Conservation (phyloP, 768 basidiomycete genomes). For the Hypsizygus marmoreus region DNA sequence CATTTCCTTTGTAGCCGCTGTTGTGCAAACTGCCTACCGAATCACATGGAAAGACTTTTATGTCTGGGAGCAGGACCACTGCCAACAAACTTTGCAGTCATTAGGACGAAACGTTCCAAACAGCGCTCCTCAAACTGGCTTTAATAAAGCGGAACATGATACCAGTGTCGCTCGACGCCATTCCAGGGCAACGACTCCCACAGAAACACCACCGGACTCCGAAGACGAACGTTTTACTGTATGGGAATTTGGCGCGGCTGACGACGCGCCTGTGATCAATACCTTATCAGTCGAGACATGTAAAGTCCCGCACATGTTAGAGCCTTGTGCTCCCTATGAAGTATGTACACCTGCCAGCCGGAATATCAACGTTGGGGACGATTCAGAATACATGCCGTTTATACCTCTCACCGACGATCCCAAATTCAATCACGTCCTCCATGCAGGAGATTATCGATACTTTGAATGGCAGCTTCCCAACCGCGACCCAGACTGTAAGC, state of each 20-base stretch:
- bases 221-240: conserved; percentile 16
- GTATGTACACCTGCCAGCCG: conserved; percentile 51
- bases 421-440: conserved; percentile 41
- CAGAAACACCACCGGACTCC: neutral
- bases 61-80: conserved; percentile 23
- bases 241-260: conserved; percentile 9
- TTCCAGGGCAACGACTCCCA: neutral
- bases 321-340: conserved; percentile 49
- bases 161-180: neutral
- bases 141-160: neutral
- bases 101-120: conserved; percentile 11
- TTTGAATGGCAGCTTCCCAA: conserved; percentile 51
- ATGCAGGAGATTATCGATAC: conserved; percentile 42
- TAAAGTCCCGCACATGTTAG: conserved; percentile 14
- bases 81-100: conserved; percentile 14
- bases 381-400: conserved; percentile 57
- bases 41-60: conserved; percentile 22
- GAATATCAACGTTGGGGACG: conserved; percentile 58
- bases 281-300: conserved; percentile 11
- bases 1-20: no score
- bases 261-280: conserved; percentile 5
- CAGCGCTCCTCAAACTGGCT: neutral
- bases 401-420: conserved; percentile 66
- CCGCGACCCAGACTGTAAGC: conserved; percentile 39
- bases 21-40: conserved; percentile 12